These are phyloP conservation scores for Tarenaya hassleriana DNA, from an alignment of 345 rosid species.

Conservation along the genomic window DNA sequence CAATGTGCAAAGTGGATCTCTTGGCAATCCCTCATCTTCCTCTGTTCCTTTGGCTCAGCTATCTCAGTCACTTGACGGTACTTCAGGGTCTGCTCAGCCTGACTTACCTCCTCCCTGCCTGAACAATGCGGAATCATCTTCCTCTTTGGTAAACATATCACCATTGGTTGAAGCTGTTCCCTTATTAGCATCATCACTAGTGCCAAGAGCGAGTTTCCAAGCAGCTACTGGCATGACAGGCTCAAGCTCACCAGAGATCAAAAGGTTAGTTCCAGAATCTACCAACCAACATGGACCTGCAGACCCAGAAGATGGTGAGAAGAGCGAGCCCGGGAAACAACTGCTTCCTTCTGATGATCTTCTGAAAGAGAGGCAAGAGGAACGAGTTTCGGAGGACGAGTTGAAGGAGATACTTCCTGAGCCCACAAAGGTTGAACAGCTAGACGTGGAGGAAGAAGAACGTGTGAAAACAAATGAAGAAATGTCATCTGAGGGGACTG, in stretches of 20 bases:
- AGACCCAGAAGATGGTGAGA: constrained; percentile 27
- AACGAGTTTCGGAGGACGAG: constrained; percentile 32
- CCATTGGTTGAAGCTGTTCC: too few relatives aligned
- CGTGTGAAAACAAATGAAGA: constrained; percentile 33
- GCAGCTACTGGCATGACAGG: constrained; percentile 35
- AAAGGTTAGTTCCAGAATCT: constrained; percentile 34
- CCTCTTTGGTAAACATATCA: too few relatives aligned
- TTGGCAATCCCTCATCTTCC: constrained; percentile 33
- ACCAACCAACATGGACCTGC: constrained; percentile 29
- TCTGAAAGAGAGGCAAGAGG: constrained; percentile 28
- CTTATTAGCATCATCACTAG: too few relatives aligned
- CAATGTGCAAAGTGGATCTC: constrained; percentile 30
- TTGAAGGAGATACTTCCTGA: constrained; percentile 29
- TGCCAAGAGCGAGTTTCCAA: too few relatives aligned
- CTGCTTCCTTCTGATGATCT: constrained; percentile 25
- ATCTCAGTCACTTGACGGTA: constrained; percentile 31
- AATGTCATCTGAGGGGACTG: constrained; percentile 52
- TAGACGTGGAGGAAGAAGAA: constrained; percentile 26
- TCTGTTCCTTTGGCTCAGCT: constrained; percentile 31
- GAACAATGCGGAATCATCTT: too few relatives aligned
- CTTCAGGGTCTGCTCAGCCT: too few relatives aligned
- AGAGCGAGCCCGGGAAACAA: constrained; percentile 26
- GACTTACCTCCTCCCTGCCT: too few relatives aligned
- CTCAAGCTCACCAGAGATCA: constrained; percentile 36
- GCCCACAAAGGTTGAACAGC: constrained; percentile 20